Base-by-base conservation (phyloP, 306 rosid genomes). In the Quercus robur region DNA sequence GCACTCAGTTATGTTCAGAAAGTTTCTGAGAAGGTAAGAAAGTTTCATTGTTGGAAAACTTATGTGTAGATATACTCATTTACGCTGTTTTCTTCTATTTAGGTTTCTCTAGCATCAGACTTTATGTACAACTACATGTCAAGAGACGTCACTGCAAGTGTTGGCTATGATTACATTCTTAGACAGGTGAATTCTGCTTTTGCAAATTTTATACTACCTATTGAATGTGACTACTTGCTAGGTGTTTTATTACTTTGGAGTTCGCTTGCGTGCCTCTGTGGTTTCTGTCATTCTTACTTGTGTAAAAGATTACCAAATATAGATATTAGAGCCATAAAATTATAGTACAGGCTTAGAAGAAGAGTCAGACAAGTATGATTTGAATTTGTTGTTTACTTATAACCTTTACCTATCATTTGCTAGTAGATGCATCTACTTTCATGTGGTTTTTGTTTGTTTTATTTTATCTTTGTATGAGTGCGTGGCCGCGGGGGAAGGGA, bases 1-100 rank as follows among this genome's bases (percentile, higher is more conserved):
- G 94, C 92, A 83, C 77, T 93, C 76, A 93, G 98, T 87, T 95
- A 95, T 82, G 99, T 95, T 82, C 99, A 95, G 84, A 95, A 93
- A 82, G 97, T 95, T 59, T 86, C 93, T 8, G 99, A 95, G 85
- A 95, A 95, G 94, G 99, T 94, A 83, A 86, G 90, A 78, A 80
- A 58, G 79, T 71, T 52, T 7, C 75, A 44, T 61, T 26, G 30
- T 21, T 2, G 44, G 56, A 30, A 20, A 73, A 74, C 57, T 49
- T 68, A 4, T 85, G 58, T 61, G 19, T 61, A 72, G 28, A 15
- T 33, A 62, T 17, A 5, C 59, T 41, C 61, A 78, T 76, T 12
- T 10, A 78, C n/a, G 28, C 31, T 15, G 23, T 41, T 68, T 49
- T 81, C 67, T 19, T 33, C 71, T 69, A 76, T 81, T 76, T 81